Conservation (phyloP, 345 rosid species). For the Populus tremula region DNA sequence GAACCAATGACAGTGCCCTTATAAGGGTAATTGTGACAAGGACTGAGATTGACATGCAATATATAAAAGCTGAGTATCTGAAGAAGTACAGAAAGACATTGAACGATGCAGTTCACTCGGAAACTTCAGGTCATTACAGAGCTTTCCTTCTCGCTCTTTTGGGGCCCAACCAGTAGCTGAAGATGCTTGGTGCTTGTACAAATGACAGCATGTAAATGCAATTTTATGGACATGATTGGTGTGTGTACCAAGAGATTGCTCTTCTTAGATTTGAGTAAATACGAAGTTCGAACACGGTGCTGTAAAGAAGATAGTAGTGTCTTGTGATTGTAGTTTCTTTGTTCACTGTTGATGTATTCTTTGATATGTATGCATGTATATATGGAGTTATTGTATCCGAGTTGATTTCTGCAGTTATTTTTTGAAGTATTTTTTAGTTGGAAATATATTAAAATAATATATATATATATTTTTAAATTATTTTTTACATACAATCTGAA, state of each 20-base stretch:
- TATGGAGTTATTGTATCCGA: not conserved
- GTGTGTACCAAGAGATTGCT: not conserved
- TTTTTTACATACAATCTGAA: too few relatives aligned
- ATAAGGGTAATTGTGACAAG: constrained; percentile 61
- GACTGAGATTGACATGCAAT: constrained; percentile 72
- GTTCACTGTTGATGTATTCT: not conserved
- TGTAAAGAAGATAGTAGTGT: not conserved
- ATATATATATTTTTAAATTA: too few relatives aligned
- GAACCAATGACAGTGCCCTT: constrained; percentile 54
- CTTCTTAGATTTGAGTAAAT: not conserved
- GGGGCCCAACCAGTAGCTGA: constrained; percentile 44
- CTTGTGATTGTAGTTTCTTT: too few relatives aligned
- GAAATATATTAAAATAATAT: too few relatives aligned
- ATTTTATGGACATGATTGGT: not conserved
- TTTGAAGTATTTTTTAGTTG: too few relatives aligned
- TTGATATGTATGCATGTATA: not conserved
- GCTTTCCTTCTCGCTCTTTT: constrained; percentile 60
- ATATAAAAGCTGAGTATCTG: constrained; percentile 56
- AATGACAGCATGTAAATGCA: not conserved
- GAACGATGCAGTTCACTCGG: constrained; percentile 58
- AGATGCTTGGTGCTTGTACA: not conserved
- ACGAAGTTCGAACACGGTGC: not conserved
- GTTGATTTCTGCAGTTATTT: not conserved
- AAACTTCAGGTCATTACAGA: constrained; percentile 64
- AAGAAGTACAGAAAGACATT: constrained; percentile 57